These are phyloP conservation scores for Phlyctochytrium planicorne DNA, from an alignment of 192 early-diverging fungal genomes.

Conservation along the genomic window DNA sequence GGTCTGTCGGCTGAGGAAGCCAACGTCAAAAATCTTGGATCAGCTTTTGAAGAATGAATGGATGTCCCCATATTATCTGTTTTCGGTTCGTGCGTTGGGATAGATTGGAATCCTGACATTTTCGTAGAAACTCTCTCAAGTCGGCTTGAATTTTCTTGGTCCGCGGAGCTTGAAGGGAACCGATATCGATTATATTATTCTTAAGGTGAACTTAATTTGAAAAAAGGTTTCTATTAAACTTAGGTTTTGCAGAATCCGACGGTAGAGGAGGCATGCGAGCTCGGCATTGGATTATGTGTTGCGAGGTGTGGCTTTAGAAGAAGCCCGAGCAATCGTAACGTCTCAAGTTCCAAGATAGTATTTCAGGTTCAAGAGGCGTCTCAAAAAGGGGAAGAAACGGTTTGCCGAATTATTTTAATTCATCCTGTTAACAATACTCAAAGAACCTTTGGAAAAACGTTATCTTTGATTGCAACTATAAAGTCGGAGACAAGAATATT, in stretches of 20 bases:
- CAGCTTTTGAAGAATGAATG: conserved; percentile 20
- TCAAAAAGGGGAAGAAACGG: conserved; percentile 13
- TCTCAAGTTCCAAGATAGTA: conserved; percentile 37
- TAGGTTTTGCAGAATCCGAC: conserved; percentile 34
- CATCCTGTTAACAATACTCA: too few relatives aligned
- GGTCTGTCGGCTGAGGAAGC: conserved; percentile 33
- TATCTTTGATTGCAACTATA: conserved; percentile 23
- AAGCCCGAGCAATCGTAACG: conserved; percentile 30
- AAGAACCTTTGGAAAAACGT: conserved; percentile 22
- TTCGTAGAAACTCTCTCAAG: conserved; percentile 36
- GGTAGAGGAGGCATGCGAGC: conserved; percentile 35
- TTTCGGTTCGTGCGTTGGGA: conserved; percentile 30
- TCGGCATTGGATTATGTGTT: conserved; percentile 40
- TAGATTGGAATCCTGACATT: not conserved
- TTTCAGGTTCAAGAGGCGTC: conserved; percentile 25
- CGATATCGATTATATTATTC: conserved; percentile 44
- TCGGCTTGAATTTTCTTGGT: conserved; percentile 47
- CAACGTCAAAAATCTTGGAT: conserved; percentile 28
- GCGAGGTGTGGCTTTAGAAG: conserved; percentile 23
- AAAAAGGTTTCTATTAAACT: not conserved
- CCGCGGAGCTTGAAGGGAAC: conserved; percentile 41
- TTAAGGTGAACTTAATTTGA: conserved; percentile 42
- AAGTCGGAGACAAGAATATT: conserved; percentile 23
- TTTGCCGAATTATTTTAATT: not conserved
- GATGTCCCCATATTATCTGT: conserved; percentile 38